phyloP scores from a whole-genome alignment of 495 filamentous ascomycete genomes.

The Cenococcum geophilum region DNA sequence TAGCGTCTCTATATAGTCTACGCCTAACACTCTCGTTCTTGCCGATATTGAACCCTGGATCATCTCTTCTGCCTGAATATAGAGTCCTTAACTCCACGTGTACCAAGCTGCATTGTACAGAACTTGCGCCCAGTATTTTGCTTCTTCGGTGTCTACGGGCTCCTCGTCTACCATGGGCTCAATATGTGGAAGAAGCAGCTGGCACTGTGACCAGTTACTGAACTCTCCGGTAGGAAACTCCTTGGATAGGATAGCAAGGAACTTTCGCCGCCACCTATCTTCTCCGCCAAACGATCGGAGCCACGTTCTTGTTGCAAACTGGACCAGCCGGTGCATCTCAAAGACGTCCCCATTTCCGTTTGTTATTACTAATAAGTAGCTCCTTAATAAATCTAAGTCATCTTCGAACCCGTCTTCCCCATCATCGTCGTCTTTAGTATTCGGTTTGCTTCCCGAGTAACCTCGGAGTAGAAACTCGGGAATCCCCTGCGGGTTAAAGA shows the following conservation, averaged over 20 bases:
- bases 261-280: constrained; percentile 40
- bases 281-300: constrained; percentile 37
- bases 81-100: neutral
- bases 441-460: constrained; percentile 5
- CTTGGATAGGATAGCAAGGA: constrained; percentile 34
- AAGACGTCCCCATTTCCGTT: constrained; percentile 30
- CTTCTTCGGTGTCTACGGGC: neutral
- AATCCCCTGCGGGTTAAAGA: constrained; percentile 30
- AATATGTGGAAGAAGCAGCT: constrained; percentile 33
- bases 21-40: too few relatives aligned
- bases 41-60: too few relatives aligned
- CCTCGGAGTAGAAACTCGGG: constrained; percentile 23
- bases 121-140: constrained; percentile 12
- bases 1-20: too few relatives aligned
- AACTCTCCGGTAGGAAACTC: too few relatives aligned
- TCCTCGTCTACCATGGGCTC: neutral
- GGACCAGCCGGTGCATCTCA: constrained; percentile 48
- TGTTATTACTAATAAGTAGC: constrained; percentile 27
- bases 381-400: constrained; percentile 18
- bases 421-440: constrained; percentile 6
- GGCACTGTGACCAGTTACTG: constrained; percentile 29
- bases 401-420: constrained; percentile 14
- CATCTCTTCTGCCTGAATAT: too few relatives aligned
- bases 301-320: constrained; percentile 45
- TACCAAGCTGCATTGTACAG: constrained; percentile 17